Percentiles rank a stretch among this genome's conserved stretches.
Evolutionary conservation across 1,284 basidiomycete genomes (phyloP).

Genomic region (Prillingera fragicola): DNA sequence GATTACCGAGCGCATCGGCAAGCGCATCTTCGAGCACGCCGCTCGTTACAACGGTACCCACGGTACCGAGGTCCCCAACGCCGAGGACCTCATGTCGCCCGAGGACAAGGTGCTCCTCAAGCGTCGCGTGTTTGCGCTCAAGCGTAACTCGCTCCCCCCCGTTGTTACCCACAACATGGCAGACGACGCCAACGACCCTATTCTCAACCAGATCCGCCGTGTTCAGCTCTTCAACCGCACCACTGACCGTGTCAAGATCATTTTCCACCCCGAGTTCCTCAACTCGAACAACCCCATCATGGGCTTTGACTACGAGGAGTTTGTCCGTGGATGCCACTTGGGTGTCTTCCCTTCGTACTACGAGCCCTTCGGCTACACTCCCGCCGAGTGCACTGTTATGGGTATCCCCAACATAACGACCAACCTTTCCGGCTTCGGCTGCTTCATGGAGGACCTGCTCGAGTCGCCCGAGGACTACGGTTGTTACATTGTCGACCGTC

Average conservation of each 20-base stretch:
- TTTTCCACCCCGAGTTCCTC: conserved; percentile 98
- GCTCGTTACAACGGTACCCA: conserved; percentile 74
- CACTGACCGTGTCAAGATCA: conserved; percentile 83
- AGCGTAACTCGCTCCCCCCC: conserved; percentile 86
- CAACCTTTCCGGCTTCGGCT: conserved; percentile 94
- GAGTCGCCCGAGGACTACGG: conserved; percentile 72
- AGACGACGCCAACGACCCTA: conserved; percentile 85
- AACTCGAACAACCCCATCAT: conserved; percentile 97
- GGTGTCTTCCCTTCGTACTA: conserved; percentile 95
- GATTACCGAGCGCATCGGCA: conserved; percentile 87
- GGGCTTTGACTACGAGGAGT: conserved; percentile 97
- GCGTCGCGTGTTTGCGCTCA: conserved; percentile 91
- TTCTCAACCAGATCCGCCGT: conserved; percentile 87
- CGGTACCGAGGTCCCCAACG: conserved; percentile 63
- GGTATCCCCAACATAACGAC: conserved; percentile 96
- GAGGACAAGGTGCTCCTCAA: conserved; percentile 96
- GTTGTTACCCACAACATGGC: conserved; percentile 97
- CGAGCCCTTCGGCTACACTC: conserved; percentile 52
- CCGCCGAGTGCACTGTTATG: conserved; percentile 67
- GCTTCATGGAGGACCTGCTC: conserved; percentile 98
- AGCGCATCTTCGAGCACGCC: conserved; percentile 86
- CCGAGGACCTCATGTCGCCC: conserved; percentile 73
- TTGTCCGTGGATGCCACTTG: conserved; percentile 93
- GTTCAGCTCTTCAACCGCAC: conserved; percentile 85
- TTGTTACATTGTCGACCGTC: conserved; percentile 91